Evolutionary conservation across 768 basidiomycete genomes (phyloP).

Genomic region (Lactarius trivialis): DNA sequence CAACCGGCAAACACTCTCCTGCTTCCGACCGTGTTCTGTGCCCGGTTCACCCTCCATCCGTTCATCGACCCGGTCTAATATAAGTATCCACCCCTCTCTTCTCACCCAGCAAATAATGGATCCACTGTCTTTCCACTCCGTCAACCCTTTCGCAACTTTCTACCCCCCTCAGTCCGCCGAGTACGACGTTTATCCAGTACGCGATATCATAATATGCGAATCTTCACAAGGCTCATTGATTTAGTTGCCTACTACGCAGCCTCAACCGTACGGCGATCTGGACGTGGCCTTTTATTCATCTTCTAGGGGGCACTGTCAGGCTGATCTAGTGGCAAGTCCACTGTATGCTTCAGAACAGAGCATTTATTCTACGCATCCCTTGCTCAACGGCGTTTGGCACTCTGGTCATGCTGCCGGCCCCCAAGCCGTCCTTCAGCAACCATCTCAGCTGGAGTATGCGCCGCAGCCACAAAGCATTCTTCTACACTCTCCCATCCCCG

Average conservation of each 20-base stretch:
- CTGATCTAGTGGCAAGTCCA: not conserved
- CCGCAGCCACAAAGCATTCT: conserved; percentile 10
- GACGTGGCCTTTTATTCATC: conserved; percentile 10
- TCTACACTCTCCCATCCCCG: conserved; percentile 21
- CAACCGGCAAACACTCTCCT: conserved; percentile 12
- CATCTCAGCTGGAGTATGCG: conserved; percentile 3
- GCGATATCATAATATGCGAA: not conserved
- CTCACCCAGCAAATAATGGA: conserved; percentile 8
- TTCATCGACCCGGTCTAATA: conserved; percentile 19
- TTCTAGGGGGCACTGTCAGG: conserved; percentile 5
- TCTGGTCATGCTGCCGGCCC: conserved; percentile 3
- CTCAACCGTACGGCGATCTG: conserved; percentile 10
- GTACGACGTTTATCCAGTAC: conserved; percentile 8
- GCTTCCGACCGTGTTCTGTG: conserved; percentile 1
- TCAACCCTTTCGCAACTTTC: conserved; percentile 17
- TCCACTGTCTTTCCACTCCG: conserved; percentile 10
- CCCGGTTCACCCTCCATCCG: conserved; percentile 12
- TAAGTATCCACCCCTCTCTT: conserved; percentile 18
- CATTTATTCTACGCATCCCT: conserved; percentile 8
- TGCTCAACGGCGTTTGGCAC: conserved; percentile 14
- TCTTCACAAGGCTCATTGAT: not conserved
- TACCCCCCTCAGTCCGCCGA: conserved; percentile 14
- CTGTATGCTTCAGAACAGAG: conserved; percentile 7
- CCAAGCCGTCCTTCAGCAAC: not conserved
- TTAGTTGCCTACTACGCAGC: conserved; percentile 15